phyloP scores from a whole-genome alignment of 352 stramenopile species.

The Globisporangium cystogenes region DNA sequence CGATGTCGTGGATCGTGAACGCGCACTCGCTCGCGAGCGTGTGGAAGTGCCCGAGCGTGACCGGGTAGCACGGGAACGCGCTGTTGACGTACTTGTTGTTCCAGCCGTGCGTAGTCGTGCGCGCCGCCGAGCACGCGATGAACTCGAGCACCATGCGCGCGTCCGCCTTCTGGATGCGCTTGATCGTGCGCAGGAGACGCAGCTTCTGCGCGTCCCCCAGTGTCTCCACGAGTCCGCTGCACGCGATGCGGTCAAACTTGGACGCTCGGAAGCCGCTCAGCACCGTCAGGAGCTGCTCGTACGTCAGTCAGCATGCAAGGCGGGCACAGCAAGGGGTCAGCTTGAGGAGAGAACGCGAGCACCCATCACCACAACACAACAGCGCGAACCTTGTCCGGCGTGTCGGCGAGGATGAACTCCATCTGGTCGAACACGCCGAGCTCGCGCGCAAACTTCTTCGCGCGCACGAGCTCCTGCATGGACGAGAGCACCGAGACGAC shows the following conservation, averaged over 20 bases:
- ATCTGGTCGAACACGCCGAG: slow-evolving; percentile 54
- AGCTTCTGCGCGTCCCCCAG: slow-evolving; percentile 31
- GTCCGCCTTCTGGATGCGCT: slow-evolving; percentile 45
- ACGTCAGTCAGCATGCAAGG: background rate
- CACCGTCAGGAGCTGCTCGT: slow-evolving; percentile 36
- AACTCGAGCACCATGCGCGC: slow-evolving; percentile 66
- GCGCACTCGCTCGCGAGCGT: slow-evolving; percentile 38
- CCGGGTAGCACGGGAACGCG: slow-evolving; percentile 44
- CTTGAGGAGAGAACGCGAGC: background rate
- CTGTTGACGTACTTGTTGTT: slow-evolving; percentile 84
- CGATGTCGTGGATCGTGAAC: slow-evolving; percentile 60
- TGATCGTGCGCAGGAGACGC: slow-evolving; percentile 58
- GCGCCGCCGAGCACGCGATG: slow-evolving; percentile 48
- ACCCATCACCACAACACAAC: background rate
- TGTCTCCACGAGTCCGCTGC: slow-evolving; percentile 51
- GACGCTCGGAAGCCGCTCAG: slow-evolving; percentile 47
- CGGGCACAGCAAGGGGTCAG: background rate
- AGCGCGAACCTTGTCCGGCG: slow-evolving; percentile 36
- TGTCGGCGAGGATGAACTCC: slow-evolving; percentile 66
- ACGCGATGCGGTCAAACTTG: slow-evolving; percentile 65
- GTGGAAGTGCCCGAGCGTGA: slow-evolving; percentile 50
- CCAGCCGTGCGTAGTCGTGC: slow-evolving; percentile 71
- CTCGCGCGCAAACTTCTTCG: slow-evolving; percentile 53
- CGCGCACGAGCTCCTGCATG: slow-evolving; percentile 47
- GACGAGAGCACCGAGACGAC: slow-evolving; percentile 59